A percentile compares a stretch with the other conserved stretches of the same genome.
Conservation (phyloP, 2,329 filamentous ascomycete genomes). For the Epicoccum nigrum region DNA sequence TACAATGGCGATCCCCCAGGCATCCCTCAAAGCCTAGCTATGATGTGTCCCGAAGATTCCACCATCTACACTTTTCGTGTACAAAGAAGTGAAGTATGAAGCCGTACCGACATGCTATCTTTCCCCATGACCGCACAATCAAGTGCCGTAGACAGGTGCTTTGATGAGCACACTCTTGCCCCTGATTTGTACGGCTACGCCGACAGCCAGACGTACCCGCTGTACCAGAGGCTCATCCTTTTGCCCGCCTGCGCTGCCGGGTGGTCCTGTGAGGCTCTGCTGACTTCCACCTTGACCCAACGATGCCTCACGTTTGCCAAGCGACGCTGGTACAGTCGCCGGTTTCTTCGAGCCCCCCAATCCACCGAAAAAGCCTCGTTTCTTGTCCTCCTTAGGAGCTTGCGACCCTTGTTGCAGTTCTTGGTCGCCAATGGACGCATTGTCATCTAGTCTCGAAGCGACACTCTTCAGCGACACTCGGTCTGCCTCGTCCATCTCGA, state of each 20-base stretch:
- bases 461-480: conserved; percentile 45
- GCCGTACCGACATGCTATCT: background rate
- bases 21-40: conserved; percentile 14
- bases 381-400: conserved; percentile 42
- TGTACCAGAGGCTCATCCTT: conserved; percentile 51
- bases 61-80: conserved; percentile 8
- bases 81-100: background rate
- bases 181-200: conserved; percentile 55
- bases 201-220: conserved; percentile 56
- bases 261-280: conserved; percentile 42
- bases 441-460: conserved; percentile 41
- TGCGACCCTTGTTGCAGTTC: conserved; percentile 38
- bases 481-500: conserved; percentile 51
- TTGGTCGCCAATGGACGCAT: conserved; percentile 36
- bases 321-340: conserved; percentile 32
- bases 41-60: conserved; percentile 16
- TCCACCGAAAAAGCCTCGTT: conserved; percentile 53
- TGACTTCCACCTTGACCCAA: conserved; percentile 47
- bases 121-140: conserved; percentile 11
- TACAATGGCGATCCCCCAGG: conserved; percentile 8
- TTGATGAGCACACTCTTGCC: conserved; percentile 58
- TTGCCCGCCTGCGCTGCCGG: conserved; percentile 48
- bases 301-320: conserved; percentile 50
- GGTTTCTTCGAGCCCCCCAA: conserved; percentile 49
- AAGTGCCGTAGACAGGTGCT: conserved; percentile 54